phyloP scores from a whole-genome alignment of 148 eudicot genomes.

The Vaccinium myrtillus region DNA sequence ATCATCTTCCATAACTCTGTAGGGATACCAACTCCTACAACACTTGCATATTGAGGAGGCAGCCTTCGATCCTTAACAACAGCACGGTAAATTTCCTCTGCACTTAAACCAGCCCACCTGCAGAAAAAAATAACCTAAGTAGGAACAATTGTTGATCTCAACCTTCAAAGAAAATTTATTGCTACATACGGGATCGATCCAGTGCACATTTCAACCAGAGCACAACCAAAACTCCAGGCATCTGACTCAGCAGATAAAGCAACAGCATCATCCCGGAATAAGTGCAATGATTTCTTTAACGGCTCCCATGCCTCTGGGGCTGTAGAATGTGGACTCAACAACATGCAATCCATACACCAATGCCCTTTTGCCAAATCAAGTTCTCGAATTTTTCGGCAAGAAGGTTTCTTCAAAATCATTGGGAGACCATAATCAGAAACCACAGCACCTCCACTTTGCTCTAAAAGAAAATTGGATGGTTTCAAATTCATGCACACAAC shows the following conservation, averaged over 20 bases:
- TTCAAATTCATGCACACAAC: conserved; percentile 90
- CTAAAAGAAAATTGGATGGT: conserved; percentile 88
- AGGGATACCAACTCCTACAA: conserved; percentile 92
- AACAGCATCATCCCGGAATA: conserved; percentile 82
- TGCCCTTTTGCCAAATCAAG: conserved; percentile 67
- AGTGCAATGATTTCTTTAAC: conserved; percentile 64
- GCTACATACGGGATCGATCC: conserved; percentile 81
- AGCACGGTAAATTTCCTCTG: conserved; percentile 83
- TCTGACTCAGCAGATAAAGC: conserved; percentile 89
- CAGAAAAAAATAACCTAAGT: conserved; percentile 23
- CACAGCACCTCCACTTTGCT: conserved; percentile 72
- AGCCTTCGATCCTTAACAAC: conserved; percentile 72
- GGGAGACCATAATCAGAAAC: conserved; percentile 94
- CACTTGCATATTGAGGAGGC: conserved; percentile 97
- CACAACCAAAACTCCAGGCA: conserved; percentile 98
- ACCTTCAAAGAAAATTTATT: conserved; percentile 10
- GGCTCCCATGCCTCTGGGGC: conserved; percentile 99
- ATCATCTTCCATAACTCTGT: conserved; percentile 95
- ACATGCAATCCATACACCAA: conserved; percentile 93
- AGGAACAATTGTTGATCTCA: conserved; percentile 1
- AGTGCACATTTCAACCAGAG: conserved; percentile 96
- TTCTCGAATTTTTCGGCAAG: conserved; percentile 76
- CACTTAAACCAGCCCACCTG: conserved; percentile 90
- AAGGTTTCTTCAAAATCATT: conserved; percentile 73
- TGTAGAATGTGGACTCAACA: conserved; percentile 87